phyloP scores from a whole-genome alignment of 177 flowering plant species.

The Vitis hybrid region DNA sequence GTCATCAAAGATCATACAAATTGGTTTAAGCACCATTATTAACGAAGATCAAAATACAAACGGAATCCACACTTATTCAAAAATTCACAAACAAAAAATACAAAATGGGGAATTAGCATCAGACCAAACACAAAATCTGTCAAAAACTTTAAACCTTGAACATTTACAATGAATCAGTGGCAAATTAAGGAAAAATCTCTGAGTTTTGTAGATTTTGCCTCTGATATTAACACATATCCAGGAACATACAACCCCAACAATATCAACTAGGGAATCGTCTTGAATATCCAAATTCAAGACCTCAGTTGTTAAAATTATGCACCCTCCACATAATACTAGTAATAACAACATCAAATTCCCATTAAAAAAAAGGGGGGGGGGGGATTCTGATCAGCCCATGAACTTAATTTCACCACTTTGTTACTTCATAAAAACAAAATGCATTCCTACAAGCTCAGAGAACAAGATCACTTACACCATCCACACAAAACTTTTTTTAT shows the following conservation, averaged over 20 bases:
- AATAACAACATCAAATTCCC: neutral
- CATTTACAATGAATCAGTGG: no score
- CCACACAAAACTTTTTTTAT: neutral
- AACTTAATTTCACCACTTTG: neutral
- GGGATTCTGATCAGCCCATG: neutral
- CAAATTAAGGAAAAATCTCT: no score
- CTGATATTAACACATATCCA: no score
- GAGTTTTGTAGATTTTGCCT: no score
- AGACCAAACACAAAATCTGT: no score
- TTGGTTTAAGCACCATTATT: neutral
- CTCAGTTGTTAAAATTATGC: no score
- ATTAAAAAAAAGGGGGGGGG: neutral
- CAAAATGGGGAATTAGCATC: no score
- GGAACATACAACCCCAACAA: no score
- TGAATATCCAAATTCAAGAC: no score
- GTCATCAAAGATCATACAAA: neutral
- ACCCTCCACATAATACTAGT: neutral
- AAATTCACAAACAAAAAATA: neutral
- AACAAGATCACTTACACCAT: neutral
- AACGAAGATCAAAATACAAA: neutral
- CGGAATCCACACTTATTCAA: neutral
- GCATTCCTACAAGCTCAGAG: neutral
- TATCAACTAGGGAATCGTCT: no score
- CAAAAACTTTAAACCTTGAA: no score
- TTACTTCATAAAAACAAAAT: neutral